These are phyloP conservation scores for Adansonia grandidieri DNA, from an alignment of 441 rosid genomes.

Conservation along the genomic window DNA sequence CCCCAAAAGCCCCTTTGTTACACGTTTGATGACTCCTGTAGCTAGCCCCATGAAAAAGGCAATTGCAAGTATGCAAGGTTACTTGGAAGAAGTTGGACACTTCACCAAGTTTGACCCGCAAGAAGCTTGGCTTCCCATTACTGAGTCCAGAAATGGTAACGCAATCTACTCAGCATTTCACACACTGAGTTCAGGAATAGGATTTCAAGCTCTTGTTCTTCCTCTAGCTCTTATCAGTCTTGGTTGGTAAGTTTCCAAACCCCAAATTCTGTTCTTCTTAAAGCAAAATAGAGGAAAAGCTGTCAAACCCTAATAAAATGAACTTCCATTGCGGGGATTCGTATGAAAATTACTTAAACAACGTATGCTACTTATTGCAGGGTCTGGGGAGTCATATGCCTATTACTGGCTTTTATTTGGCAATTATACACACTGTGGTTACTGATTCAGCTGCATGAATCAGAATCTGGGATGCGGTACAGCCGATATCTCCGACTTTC, in stretches of 20 bases:
- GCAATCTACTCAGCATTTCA: constrained; percentile 58
- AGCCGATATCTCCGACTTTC: constrained; percentile 63
- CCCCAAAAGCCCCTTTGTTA: constrained; percentile 44
- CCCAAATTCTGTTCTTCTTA: not conserved
- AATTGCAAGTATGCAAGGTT: constrained; percentile 41
- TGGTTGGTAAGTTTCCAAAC: constrained; percentile 47
- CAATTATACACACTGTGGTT: constrained; percentile 61
- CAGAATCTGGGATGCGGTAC: constrained; percentile 48
- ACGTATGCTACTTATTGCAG: constrained; percentile 37
- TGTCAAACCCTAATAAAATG: not conserved
- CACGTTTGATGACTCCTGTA: constrained; percentile 41
- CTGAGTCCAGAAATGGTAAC: constrained; percentile 66
- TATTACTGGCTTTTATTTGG: constrained; percentile 51
- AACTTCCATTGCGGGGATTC: not conserved
- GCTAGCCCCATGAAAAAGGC: constrained; percentile 63
- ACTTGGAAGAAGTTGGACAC: constrained; percentile 51
- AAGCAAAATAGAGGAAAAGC: not conserved
- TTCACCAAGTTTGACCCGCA: constrained; percentile 58
- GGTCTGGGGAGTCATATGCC: constrained; percentile 55
- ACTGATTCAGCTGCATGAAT: constrained; percentile 60
- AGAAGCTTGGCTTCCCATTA: constrained; percentile 68
- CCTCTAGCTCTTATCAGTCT: constrained; percentile 57
- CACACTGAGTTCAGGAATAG: constrained; percentile 57
- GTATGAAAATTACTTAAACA: not conserved
- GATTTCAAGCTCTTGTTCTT: constrained; percentile 61